These are phyloP conservation scores for Dothiorella sarmentorum DNA, from an alignment of 2,329 filamentous ascomycete genomes.

Conservation along the genomic window DNA sequence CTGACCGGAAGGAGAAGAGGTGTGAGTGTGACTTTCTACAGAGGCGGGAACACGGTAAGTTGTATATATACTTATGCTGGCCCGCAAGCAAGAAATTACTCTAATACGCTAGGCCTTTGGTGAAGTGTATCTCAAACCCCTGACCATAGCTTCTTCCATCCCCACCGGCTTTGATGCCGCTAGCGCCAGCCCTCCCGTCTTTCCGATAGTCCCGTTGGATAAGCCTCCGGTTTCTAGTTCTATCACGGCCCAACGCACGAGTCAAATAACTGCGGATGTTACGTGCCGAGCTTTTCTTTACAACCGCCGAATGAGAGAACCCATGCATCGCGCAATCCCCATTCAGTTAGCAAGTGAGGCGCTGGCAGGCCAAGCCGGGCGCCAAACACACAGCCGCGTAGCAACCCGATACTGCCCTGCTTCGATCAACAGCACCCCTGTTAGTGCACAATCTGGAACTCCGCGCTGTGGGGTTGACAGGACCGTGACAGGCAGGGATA, in stretches of 20 bases:
- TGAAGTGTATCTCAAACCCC: conserved; percentile 4
- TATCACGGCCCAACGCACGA: not conserved
- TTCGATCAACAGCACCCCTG: not conserved
- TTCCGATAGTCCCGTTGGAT: conserved; percentile 8
- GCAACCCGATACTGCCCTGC: too few relatives aligned
- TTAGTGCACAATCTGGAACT: conserved; percentile 1
- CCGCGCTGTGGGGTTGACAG: not conserved
- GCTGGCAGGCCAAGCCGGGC: too few relatives aligned
- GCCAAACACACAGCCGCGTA: too few relatives aligned
- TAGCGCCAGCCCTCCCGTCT: conserved; percentile 13
- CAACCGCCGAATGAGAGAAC: too few relatives aligned
- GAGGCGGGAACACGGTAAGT: not conserved
- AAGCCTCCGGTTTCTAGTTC: not conserved
- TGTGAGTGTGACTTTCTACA: not conserved
- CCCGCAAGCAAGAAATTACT: not conserved
- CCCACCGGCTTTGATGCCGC: too few relatives aligned
- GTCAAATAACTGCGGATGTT: not conserved
- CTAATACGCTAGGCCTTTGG: not conserved
- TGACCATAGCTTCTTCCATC: conserved; percentile 13
- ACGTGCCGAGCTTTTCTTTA: not conserved
- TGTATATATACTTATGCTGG: not conserved
- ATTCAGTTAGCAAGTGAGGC: conserved; percentile 3
- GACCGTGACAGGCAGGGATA: too few relatives aligned
- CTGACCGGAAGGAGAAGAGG: not conserved
- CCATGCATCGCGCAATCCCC: not conserved